phyloP scores from a whole-genome alignment of 768 basidiomycete species.

The Auriscalpium orientale region DNA sequence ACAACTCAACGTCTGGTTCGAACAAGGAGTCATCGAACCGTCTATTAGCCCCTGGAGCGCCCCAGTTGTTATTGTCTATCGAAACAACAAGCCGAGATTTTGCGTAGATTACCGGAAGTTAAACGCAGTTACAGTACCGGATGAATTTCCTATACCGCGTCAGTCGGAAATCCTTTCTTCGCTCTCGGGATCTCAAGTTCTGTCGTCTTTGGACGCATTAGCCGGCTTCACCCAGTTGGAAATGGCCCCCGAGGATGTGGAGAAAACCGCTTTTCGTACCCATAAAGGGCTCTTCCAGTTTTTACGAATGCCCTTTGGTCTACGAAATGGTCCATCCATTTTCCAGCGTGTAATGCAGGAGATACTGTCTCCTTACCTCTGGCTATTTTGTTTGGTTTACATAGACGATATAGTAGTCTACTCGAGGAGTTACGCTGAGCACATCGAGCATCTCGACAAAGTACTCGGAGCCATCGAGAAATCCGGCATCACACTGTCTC shows the following conservation, averaged over 20 bases:
- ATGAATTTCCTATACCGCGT: constrained; percentile 17
- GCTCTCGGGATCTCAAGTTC: constrained; percentile 19
- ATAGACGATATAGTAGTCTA: constrained; percentile 11
- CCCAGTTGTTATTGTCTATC: constrained; percentile 27
- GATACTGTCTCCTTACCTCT: constrained; percentile 2
- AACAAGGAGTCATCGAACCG: constrained; percentile 30
- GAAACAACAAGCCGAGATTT: constrained; percentile 30
- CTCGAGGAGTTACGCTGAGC: constrained; percentile 3
- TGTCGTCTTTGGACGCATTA: constrained; percentile 29
- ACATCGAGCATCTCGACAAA: constrained; percentile 19
- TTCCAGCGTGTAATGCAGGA: constrained; percentile 38
- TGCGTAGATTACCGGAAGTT: constrained; percentile 28
- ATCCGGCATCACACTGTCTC: constrained; percentile 19
- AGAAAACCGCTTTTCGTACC: constrained; percentile 30
- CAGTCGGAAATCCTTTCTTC: constrained; percentile 15
- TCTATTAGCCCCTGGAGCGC: constrained; percentile 32
- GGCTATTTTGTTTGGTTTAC: constrained; percentile 8
- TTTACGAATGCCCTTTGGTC: constrained; percentile 31
- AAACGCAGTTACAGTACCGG: constrained; percentile 18
- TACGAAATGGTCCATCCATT: constrained; percentile 24
- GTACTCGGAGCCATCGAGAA: constrained; percentile 23
- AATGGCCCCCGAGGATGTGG: constrained; percentile 20
- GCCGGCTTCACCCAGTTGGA: constrained; percentile 35
- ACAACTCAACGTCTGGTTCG: constrained; percentile 16
- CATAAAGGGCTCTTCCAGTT: constrained; percentile 36